A percentile compares a stretch with the other conserved stretches of the same genome.
Conservation (phyloP, 2,329 filamentous ascomycete genomes). For the Drechslerella dactyloides region DNA sequence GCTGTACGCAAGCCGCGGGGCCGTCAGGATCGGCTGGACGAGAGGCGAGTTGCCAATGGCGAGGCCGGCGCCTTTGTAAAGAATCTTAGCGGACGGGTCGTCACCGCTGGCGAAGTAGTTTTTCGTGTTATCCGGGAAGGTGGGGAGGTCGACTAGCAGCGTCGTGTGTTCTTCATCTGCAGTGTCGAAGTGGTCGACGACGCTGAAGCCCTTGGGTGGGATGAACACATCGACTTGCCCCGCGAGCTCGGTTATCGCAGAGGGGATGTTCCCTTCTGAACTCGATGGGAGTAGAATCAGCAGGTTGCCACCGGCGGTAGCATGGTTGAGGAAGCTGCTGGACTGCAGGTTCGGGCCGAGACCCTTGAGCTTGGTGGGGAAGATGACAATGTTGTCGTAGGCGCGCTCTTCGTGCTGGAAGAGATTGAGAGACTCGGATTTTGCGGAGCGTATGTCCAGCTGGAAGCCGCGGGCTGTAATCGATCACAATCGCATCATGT, state of each 20-base stretch:
- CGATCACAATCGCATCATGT: constrained; percentile 9
- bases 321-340: constrained; percentile 83
- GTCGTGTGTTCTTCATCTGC: constrained; percentile 88
- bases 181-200: constrained; percentile 94
- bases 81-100: constrained; percentile 66
- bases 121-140: constrained; percentile 72
- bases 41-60: constrained; percentile 78
- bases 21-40: constrained; percentile 79
- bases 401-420: constrained; percentile 85
- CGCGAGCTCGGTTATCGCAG: constrained; percentile 53
- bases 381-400: constrained; percentile 88
- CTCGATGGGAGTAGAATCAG: constrained; percentile 81
- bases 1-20: constrained; percentile 83
- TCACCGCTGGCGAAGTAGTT: constrained; percentile 76
- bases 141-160: constrained; percentile 75
- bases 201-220: constrained; percentile 82
- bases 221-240: constrained; percentile 72
- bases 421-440: constrained; percentile 75
- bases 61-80: constrained; percentile 82
- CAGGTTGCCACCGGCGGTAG: constrained; percentile 90
- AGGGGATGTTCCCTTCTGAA: constrained; percentile 62
- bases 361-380: constrained; percentile 89
- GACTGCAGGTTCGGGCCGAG: constrained; percentile 88
- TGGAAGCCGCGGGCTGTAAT: constrained; percentile 78
- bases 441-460: constrained; percentile 80